Percentiles rank a stretch among this genome's conserved stretches.
These are phyloP conservation scores for Lyophyllum atratum DNA, from an alignment of 768 basidiomycete genomes.

Conservation along the genomic window DNA sequence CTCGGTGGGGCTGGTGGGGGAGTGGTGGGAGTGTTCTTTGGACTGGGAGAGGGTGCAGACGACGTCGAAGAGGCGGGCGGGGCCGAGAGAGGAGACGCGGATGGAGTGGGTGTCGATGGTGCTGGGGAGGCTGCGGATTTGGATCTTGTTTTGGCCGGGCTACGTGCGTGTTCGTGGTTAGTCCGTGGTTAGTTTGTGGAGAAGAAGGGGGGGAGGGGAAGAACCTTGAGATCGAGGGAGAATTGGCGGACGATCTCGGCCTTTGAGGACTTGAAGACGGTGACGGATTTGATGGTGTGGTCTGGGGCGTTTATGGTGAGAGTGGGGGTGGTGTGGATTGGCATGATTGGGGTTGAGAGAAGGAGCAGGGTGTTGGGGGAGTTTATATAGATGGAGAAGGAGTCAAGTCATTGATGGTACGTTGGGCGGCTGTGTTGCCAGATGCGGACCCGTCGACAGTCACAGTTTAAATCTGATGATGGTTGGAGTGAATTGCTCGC, in stretches of 20 bases:
- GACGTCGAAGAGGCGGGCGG: conserved; percentile 55
- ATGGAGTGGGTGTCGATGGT: conserved; percentile 53
- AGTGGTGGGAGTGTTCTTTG: conserved; percentile 16
- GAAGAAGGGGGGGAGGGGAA: background rate
- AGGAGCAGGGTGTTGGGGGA: background rate
- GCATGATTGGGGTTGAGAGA: background rate
- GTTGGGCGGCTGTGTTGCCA: no score
- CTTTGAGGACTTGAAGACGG: conserved; percentile 55
- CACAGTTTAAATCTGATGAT: no score
- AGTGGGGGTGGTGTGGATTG: background rate
- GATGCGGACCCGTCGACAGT: no score
- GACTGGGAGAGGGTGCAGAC: conserved; percentile 41
- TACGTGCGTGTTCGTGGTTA: conserved; percentile 17
- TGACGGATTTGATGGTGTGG: conserved; percentile 53
- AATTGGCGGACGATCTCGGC: conserved; percentile 60
- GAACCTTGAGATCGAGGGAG: conserved; percentile 48
- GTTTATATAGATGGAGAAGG: background rate
- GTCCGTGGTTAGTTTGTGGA: no score
- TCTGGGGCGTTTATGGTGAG: conserved; percentile 35
- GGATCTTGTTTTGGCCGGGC: conserved; percentile 55
- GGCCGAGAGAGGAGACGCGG: conserved; percentile 51
- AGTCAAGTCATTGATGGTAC: no score
- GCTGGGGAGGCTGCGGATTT: conserved; percentile 50
- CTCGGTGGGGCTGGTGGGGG: conserved; percentile 28
- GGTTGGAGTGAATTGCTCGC: no score